Evolutionary conservation across 805 yeast genomes (phyloP).

Genomic region (Pichia eremophila): DNA sequence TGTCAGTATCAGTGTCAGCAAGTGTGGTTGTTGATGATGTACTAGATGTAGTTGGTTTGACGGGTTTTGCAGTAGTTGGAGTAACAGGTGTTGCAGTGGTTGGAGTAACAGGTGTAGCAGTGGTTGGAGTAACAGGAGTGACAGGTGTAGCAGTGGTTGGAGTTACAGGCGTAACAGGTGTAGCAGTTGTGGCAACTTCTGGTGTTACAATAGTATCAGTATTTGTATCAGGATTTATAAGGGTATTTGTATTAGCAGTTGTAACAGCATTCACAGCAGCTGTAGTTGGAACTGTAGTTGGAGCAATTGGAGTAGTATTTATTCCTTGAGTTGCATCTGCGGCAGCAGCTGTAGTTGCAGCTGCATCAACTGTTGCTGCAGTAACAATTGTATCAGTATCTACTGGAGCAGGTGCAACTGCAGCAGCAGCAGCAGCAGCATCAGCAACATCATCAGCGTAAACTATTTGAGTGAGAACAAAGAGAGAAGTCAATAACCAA

Average conservation of each 20-base stretch:
- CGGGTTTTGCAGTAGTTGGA: conserved; percentile 9
- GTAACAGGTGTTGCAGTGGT: not conserved
- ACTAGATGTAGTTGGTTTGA: conserved; percentile 8
- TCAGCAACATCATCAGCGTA: conserved; percentile 5
- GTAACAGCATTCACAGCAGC: not conserved
- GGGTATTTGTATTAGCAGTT: conserved; percentile 9
- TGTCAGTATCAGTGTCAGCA: conserved; percentile 10
- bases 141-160: not conserved
- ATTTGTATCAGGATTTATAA: conserved; percentile 7
- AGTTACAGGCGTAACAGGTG: no score
- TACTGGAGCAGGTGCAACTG: conserved; percentile 8
- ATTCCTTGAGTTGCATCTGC: conserved; percentile 7
- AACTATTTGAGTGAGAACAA: conserved; percentile 6
- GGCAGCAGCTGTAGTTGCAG: conserved; percentile 5
- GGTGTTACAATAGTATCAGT: not conserved
- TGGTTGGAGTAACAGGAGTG: not conserved
- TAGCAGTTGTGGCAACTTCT: conserved; percentile 1
- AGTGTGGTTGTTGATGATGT: conserved; percentile 7
- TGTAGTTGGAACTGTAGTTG: conserved; percentile 8
- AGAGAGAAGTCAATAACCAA: not conserved
- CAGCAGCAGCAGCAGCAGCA: not conserved
- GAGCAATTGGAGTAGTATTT: not conserved
- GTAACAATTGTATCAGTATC: no score
- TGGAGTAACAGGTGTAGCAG: not conserved
- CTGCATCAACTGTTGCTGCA: conserved; percentile 9